These are phyloP conservation scores for Ganoderma meredithae DNA, from an alignment of 1,284 basidiomycete species.

Conservation along the genomic window DNA sequence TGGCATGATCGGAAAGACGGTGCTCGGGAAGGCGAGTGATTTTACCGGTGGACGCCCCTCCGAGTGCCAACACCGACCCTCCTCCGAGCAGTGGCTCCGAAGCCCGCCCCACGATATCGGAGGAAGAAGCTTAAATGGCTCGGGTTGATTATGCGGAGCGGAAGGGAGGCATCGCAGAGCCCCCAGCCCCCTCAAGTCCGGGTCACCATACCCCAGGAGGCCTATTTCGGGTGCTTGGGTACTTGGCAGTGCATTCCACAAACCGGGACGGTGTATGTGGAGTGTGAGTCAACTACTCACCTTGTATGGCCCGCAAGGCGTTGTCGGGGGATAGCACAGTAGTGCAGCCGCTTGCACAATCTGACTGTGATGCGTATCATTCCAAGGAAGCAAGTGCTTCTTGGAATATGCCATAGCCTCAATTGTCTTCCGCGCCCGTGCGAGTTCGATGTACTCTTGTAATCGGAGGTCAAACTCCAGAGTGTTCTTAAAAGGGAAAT, in stretches of 20 bases:
- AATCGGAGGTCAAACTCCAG: constrained; percentile 95
- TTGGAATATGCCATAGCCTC: constrained; percentile 89
- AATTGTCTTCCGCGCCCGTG: constrained; percentile 67
- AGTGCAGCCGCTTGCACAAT: constrained; percentile 82
- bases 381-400: constrained; percentile 87
- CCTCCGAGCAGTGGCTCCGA: neutral
- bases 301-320: constrained; percentile 75
- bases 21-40: neutral
- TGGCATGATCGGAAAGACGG: neutral
- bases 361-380: constrained; percentile 78
- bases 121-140: constrained; percentile 17
- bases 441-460: constrained; percentile 96
- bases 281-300: constrained; percentile 42
- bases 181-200: neutral
- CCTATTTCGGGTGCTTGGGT: neutral
- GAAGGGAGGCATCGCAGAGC: neutral
- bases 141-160: constrained; percentile 6
- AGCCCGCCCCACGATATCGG: neutral
- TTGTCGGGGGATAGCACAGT: constrained; percentile 75
- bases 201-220: neutral
- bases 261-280: neutral
- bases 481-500: constrained; percentile 69
- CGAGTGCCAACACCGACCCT: neutral
- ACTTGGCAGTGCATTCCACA: neutral
- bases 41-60: neutral